phyloP scores from a whole-genome alignment of 495 filamentous ascomycete genomes.

The Penicillium pulvis region DNA sequence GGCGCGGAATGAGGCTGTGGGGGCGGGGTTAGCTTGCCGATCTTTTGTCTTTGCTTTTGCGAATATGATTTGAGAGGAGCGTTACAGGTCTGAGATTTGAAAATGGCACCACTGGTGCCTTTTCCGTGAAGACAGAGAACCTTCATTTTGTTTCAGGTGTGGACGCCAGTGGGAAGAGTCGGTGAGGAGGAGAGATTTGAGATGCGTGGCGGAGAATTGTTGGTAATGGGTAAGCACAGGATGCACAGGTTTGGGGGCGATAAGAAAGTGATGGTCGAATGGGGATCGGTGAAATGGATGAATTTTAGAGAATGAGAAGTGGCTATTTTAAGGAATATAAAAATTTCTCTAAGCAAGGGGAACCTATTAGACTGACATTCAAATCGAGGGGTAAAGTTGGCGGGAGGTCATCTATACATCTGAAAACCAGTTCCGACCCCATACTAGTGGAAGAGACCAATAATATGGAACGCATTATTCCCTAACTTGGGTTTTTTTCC shows the following conservation, averaged over 20 bases:
- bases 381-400: no score
- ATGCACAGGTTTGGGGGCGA: background rate
- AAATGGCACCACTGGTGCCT: constrained; percentile 60
- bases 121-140: constrained; percentile 66
- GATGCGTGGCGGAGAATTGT: background rate
- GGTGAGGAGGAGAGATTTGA: background rate
- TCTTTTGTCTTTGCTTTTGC: background rate
- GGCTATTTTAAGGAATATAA: background rate
- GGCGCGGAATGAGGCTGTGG: constrained; percentile 46
- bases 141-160: constrained; percentile 40
- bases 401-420: no score
- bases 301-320: background rate
- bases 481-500: no score
- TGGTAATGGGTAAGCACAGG: background rate
- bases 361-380: background rate
- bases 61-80: background rate
- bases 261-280: background rate
- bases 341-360: background rate
- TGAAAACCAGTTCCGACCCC: no score
- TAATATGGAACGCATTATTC: no score
- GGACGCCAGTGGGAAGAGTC: background rate
- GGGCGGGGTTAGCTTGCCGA: constrained; percentile 24
- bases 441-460: no score
- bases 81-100: constrained; percentile 60
- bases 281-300: background rate